Conservation (phyloP, 179 eudicot species). For the Patellifolia procumbens region DNA sequence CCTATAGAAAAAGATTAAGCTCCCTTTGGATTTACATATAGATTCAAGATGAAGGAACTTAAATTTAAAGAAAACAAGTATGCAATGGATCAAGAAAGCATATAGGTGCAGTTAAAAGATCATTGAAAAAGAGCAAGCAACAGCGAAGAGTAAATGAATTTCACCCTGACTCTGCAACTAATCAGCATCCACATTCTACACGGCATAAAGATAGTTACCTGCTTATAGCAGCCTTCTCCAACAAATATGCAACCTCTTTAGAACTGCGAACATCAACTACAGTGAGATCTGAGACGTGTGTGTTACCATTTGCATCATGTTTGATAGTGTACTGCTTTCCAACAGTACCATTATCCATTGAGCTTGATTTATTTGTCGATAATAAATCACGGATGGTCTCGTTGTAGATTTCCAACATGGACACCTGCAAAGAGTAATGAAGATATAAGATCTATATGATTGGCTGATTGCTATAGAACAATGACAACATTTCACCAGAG, state of each 20-base stretch:
- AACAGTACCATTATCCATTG: constrained; percentile 48
- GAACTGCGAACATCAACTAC: constrained; percentile 82
- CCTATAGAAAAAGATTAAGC: too few relatives aligned
- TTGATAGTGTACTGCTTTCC: constrained; percentile 81
- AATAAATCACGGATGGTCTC: constrained; percentile 91
- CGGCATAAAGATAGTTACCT: constrained; percentile 46
- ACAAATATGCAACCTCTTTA: constrained; percentile 76
- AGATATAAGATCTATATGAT: too few relatives aligned
- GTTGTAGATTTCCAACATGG: constrained; percentile 94
- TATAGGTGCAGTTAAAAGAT: too few relatives aligned
- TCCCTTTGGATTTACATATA: too few relatives aligned
- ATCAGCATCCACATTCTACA: not conserved
- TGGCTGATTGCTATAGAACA: too few relatives aligned
- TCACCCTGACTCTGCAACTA: not conserved
- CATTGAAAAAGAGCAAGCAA: not conserved
- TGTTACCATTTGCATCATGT: constrained; percentile 87
- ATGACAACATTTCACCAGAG: not conserved
- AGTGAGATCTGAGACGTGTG: constrained; percentile 86
- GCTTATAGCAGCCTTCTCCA: constrained; percentile 92
- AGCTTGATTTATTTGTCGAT: constrained; percentile 49
- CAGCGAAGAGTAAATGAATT: too few relatives aligned
- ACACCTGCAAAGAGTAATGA: constrained; percentile 49
- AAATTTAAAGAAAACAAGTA: too few relatives aligned
- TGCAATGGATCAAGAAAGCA: too few relatives aligned
- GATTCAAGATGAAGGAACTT: too few relatives aligned